Conservation (phyloP, 1,139 yeast genomes). For the Trichomonascaceae sp. region DNA sequence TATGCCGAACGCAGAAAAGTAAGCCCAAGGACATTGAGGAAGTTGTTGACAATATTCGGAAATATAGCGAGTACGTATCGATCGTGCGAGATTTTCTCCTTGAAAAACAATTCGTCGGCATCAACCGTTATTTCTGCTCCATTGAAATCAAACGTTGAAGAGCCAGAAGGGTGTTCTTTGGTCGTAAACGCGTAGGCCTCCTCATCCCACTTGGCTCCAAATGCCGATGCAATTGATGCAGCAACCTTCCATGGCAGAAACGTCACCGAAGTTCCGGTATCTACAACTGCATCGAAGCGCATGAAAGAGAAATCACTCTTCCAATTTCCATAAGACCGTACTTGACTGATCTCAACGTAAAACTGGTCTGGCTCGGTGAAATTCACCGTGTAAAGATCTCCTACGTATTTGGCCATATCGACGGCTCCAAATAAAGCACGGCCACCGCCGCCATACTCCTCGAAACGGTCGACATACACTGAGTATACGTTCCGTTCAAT, state of each 20-base stretch:
- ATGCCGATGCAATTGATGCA: conserved; percentile 12
- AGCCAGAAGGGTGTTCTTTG: neutral
- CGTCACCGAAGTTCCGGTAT: conserved; percentile 12
- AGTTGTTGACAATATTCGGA: conserved; percentile 23
- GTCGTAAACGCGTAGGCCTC: conserved; percentile 19
- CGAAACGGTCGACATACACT: conserved; percentile 38
- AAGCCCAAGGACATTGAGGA: conserved; percentile 49
- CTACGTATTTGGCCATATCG: conserved; percentile 47
- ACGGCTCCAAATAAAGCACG: conserved; percentile 52
- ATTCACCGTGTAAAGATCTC: conserved; percentile 37
- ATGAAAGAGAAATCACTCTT: neutral
- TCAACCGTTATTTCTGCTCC: neutral
- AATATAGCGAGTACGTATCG: conserved; percentile 7
- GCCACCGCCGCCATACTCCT: conserved; percentile 40
- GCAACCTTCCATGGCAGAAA: conserved; percentile 19
- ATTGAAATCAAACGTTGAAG: neutral
- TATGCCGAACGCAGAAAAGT: conserved; percentile 61
- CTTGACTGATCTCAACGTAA: conserved; percentile 11
- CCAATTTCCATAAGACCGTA: neutral
- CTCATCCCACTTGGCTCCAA: conserved; percentile 20
- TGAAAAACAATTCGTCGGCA: neutral
- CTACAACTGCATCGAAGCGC: conserved; percentile 4
- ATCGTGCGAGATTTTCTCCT: neutral
- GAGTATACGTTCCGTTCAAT: conserved; percentile 46
- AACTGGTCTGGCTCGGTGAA: conserved; percentile 12